These are phyloP conservation scores for Stagonosporopsis chrysanthemi DNA, from an alignment of 2,329 filamentous ascomycete genomes.

Conservation along the genomic window DNA sequence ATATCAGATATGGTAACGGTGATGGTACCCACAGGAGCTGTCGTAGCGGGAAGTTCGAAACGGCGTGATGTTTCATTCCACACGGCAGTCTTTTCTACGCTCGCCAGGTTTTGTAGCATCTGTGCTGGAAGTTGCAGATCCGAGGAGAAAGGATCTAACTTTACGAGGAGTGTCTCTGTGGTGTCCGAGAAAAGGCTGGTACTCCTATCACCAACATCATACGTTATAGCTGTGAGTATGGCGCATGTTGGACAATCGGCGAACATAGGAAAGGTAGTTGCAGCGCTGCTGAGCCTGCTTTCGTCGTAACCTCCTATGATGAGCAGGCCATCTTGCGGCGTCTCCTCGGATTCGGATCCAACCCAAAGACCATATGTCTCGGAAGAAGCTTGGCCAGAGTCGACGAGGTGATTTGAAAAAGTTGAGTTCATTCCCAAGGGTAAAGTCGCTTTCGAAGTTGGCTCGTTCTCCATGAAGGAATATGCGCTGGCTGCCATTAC, in stretches of 20 bases:
- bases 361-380: slow-evolving; percentile 28
- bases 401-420: slow-evolving; percentile 26
- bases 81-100: slow-evolving; percentile 23
- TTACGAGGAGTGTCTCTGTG: slow-evolving; percentile 22
- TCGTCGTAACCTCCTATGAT: slow-evolving; percentile 27
- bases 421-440: slow-evolving; percentile 25
- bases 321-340: slow-evolving; percentile 27
- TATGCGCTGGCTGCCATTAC: neutral
- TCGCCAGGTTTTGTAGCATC: slow-evolving; percentile 24
- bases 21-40: slow-evolving; percentile 24
- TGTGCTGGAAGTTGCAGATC: slow-evolving; percentile 19
- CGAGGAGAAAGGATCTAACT: slow-evolving; percentile 26
- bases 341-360: slow-evolving; percentile 26
- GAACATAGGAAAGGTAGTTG: slow-evolving; percentile 29
- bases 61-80: slow-evolving; percentile 27
- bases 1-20: slow-evolving; percentile 28
- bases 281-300: slow-evolving; percentile 22
- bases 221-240: slow-evolving; percentile 28
- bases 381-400: slow-evolving; percentile 29
- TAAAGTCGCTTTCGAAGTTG: slow-evolving; percentile 19
- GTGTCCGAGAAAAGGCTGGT: slow-evolving; percentile 21
- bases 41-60: slow-evolving; percentile 24
- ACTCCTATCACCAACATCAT: slow-evolving; percentile 24
- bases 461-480: neutral
- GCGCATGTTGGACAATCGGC: slow-evolving; percentile 30